These are phyloP conservation scores for Aspergillus texensis DNA, from an alignment of 2,329 filamentous ascomycete genomes.

Conservation along the genomic window DNA sequence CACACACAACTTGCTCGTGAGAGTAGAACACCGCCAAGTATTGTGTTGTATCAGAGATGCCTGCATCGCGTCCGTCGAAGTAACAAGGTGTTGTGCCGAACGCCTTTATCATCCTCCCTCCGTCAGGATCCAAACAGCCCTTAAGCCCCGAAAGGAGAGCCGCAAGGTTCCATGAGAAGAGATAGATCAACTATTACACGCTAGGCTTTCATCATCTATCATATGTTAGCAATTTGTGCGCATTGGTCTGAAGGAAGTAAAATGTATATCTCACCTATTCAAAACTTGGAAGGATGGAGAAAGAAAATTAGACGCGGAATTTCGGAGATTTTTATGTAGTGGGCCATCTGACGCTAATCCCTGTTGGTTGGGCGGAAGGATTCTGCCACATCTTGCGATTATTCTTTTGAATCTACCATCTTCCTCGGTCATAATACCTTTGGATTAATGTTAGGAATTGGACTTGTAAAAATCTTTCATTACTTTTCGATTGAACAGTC, in stretches of 20 bases:
- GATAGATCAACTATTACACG: constrained; percentile 88
- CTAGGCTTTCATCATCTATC: constrained; percentile 99
- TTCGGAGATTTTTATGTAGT: constrained; percentile 28
- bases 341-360: constrained; percentile 26
- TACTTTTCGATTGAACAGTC: neutral
- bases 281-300: constrained; percentile 99
- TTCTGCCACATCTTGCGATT: constrained; percentile 16
- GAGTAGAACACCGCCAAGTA: constrained; percentile 54
- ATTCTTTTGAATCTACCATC: neutral
- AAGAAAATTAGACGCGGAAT: constrained; percentile 51
- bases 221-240: constrained; percentile 17
- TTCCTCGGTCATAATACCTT: neutral
- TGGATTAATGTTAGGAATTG: constrained; percentile 10
- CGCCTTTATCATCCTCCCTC: constrained; percentile 91
- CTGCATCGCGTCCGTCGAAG: constrained; percentile 88
- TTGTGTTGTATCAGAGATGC: constrained; percentile 80
- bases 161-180: constrained; percentile 64
- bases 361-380: constrained; percentile 23
- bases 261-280: constrained; percentile 72
- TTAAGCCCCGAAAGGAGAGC: constrained; percentile 85
- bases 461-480: neutral
- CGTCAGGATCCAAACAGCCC: constrained; percentile 71
- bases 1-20: neutral
- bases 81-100: constrained; percentile 99
- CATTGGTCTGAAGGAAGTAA: neutral